A percentile compares a stretch with the other conserved stretches of the same genome.
Conservation (phyloP, 495 filamentous ascomycete genomes). For the Aspergillus nanangensis region DNA sequence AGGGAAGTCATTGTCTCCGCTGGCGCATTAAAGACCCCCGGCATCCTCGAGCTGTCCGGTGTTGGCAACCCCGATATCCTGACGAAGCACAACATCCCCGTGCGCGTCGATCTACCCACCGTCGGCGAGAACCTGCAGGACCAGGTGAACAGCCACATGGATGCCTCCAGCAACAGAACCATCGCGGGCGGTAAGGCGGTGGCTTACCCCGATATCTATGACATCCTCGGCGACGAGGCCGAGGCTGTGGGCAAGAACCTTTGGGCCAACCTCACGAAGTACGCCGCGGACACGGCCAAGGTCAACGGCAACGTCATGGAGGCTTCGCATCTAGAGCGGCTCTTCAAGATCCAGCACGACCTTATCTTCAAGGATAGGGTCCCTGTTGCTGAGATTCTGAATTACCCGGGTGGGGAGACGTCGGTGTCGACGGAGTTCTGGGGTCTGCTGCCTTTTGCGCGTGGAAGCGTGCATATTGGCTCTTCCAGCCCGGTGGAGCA, state of each 20-base stretch:
- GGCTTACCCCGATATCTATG: constrained; percentile 10
- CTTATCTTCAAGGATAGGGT: constrained; percentile 35
- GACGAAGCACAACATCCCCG: constrained; percentile 23
- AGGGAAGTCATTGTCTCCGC: constrained; percentile 57
- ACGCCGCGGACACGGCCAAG: constrained; percentile 24
- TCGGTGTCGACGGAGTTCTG: constrained; percentile 35
- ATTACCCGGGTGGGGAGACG: constrained; percentile 19
- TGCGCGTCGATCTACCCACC: constrained; percentile 29
- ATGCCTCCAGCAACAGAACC: background rate
- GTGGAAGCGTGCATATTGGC: constrained; percentile 53
- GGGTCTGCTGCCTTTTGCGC: constrained; percentile 44
- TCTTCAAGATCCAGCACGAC: constrained; percentile 36
- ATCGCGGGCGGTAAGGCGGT: constrained; percentile 10
- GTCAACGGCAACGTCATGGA: constrained; percentile 19
- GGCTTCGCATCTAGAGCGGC: constrained; percentile 19
- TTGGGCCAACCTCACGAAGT: constrained; percentile 15
- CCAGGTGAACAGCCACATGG: constrained; percentile 21
- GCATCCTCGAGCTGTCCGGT: constrained; percentile 59
- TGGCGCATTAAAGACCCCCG: constrained; percentile 52
- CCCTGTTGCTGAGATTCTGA: constrained; percentile 35
- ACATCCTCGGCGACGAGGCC: constrained; percentile 28
- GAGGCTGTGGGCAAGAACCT: constrained; percentile 16
- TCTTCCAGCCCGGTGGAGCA: constrained; percentile 25
- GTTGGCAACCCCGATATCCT: constrained; percentile 42
- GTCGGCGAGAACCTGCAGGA: constrained; percentile 51